phyloP scores from a whole-genome alignment of 202 grass and related monocot species.

The Panicum virgatum region DNA sequence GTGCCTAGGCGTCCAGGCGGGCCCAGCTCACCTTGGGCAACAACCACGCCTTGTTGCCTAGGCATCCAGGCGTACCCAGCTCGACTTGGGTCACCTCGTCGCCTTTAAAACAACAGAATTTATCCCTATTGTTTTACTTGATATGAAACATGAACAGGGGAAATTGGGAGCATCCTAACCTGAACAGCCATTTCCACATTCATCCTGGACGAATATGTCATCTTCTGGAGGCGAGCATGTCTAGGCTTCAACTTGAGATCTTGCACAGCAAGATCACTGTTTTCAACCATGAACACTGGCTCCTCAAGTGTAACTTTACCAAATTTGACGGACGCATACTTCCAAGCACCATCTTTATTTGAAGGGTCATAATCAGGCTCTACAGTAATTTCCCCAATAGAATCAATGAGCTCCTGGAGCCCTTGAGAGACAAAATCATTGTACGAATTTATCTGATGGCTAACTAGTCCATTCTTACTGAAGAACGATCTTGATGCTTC shows the following conservation, averaged over 20 bases:
- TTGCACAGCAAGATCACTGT: conserved; percentile 37
- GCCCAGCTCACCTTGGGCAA: too few species aligned
- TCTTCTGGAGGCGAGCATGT: conserved; percentile 85
- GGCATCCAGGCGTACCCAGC: too few species aligned
- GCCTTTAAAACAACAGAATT: background rate
- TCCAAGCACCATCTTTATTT: conserved; percentile 62
- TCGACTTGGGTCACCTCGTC: too few species aligned
- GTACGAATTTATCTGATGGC: conserved; percentile 81
- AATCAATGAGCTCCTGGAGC: conserved; percentile 71
- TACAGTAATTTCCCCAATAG: conserved; percentile 57
- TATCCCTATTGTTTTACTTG: background rate
- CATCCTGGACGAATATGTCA: conserved; percentile 80
- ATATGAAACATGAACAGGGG: background rate
- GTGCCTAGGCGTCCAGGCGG: too few species aligned
- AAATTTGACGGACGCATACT: conserved; percentile 66
- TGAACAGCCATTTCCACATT: conserved; percentile 63
- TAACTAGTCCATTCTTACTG: conserved; percentile 54
- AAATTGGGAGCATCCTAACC: conserved; percentile 44
- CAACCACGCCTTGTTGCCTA: too few species aligned
- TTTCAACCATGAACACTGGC: conserved; percentile 53
- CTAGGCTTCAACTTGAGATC: conserved; percentile 62
- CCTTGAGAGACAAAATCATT: conserved; percentile 77
- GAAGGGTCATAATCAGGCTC: conserved; percentile 79
- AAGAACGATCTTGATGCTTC: conserved; percentile 71
- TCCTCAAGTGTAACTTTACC: conserved; percentile 56